Percentiles rank a stretch among this genome's conserved stretches.
These are phyloP conservation scores for Cyberlindnera nakhonratchasimensis DNA, from an alignment of 805 yeast genomes.

Conservation along the genomic window DNA sequence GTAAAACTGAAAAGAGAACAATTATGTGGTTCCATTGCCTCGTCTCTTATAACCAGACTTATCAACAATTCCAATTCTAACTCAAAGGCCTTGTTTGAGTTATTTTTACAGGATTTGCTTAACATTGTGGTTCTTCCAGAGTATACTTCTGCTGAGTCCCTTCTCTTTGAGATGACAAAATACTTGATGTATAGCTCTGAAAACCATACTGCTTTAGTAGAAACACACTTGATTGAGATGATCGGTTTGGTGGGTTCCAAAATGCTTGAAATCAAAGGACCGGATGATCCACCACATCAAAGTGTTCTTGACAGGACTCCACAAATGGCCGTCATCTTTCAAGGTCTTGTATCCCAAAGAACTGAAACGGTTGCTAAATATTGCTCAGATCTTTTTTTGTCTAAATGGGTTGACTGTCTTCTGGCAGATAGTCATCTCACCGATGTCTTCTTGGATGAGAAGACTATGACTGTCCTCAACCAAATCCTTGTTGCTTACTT, in stretches of 20 bases:
- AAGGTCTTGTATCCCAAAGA: not conserved
- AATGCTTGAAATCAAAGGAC: conserved; percentile 37
- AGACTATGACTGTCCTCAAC: conserved; percentile 1
- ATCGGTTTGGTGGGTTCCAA: conserved; percentile 58
- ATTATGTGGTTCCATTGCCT: conserved; percentile 14
- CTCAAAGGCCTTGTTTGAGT: conserved; percentile 42
- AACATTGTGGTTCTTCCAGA: conserved; percentile 49
- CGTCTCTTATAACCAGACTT: conserved; percentile 21
- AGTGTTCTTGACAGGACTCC: not conserved
- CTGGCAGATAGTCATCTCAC: not conserved
- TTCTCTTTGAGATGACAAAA: conserved; percentile 44
- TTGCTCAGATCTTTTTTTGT: conserved; percentile 16
- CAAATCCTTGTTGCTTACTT: conserved; percentile 4
- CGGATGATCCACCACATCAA: conserved; percentile 9
- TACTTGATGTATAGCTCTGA: conserved; percentile 39
- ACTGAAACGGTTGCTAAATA: not conserved
- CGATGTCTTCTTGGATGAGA: conserved; percentile 5
- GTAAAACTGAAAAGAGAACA: conserved; percentile 10
- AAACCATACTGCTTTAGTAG: conserved; percentile 38
- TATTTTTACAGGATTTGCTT: conserved; percentile 54
- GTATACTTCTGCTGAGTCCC: conserved; percentile 56
- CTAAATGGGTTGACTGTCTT: conserved; percentile 22
- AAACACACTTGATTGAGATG: conserved; percentile 53
- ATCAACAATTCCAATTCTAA: conserved; percentile 32
- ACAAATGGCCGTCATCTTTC: not conserved